A percentile compares a stretch with the other conserved stretches of the same genome.
Conservation (phyloP, 202 grass and related monocot species). For the Panicum hallii region DNA sequence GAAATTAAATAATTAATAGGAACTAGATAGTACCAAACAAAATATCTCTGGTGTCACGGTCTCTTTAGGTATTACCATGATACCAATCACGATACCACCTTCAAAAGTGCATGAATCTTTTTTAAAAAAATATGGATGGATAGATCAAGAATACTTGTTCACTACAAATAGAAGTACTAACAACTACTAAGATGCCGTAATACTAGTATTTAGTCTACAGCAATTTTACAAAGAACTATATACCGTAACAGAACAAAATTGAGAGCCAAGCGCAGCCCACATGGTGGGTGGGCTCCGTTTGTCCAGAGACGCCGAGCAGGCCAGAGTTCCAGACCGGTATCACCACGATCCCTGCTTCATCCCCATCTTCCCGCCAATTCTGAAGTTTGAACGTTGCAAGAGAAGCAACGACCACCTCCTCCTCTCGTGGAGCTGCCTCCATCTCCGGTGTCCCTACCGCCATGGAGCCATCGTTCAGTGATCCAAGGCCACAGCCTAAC, state of each 20-base stretch:
- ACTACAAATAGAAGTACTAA: no score
- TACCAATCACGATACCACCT: no score
- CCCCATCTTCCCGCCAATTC: constrained; percentile 53
- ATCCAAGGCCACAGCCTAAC: constrained; percentile 1
- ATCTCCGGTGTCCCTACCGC: background rate
- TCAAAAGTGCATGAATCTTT: no score
- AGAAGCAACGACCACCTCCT: constrained; percentile 37
- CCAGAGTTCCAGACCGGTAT: no score
- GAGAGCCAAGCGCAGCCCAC: constrained; percentile 14
- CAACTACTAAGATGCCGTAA: no score
- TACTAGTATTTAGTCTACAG: background rate
- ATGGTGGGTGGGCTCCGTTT: constrained; percentile 2
- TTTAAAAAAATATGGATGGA: no score
- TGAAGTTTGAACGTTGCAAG: constrained; percentile 47
- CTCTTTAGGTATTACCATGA: no score
- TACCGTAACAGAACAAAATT: background rate
- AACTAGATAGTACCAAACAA: no score
- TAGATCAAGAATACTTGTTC: no score
- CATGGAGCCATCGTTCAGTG: background rate
- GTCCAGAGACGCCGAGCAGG: constrained; percentile 26
- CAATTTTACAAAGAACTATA: background rate
- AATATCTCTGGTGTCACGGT: no score
- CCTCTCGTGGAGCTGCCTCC: constrained; percentile 4
- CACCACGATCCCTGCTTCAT: no score
- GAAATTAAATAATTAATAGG: no score